These are phyloP conservation scores for Pichia kudriavzevii DNA, from an alignment of 1,139 yeast genomes.

Conservation along the genomic window DNA sequence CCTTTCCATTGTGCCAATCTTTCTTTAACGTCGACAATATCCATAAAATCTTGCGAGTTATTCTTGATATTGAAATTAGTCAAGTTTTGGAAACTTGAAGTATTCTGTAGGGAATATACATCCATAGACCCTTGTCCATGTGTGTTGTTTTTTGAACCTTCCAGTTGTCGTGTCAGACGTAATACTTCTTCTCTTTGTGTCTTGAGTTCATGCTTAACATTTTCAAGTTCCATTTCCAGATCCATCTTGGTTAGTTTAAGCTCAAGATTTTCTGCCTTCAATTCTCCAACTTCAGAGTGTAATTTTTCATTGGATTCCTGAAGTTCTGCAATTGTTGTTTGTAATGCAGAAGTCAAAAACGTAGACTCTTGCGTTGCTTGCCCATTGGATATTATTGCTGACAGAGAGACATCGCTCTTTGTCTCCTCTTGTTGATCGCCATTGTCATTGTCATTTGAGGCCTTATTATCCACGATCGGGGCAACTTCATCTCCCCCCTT, in stretches of 20 bases:
- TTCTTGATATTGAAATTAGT: conserved; percentile 19
- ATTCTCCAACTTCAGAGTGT: conserved; percentile 8
- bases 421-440: too few species aligned
- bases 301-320: conserved; percentile 14
- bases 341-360: conserved; percentile 17
- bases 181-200: conserved; percentile 12
- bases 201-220: conserved; percentile 18
- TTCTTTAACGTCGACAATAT: conserved; percentile 28
- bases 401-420: conserved; percentile 15
- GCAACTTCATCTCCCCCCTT: too few species aligned
- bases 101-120: not conserved
- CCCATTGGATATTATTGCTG: conserved; percentile 15
- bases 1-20: conserved; percentile 53
- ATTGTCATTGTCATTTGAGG: too few species aligned
- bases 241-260: conserved; percentile 22
- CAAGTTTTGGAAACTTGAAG: conserved; percentile 22
- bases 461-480: too few species aligned
- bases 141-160: conserved; percentile 5
- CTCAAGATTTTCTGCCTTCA: conserved; percentile 20
- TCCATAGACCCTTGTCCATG: conserved; percentile 1
- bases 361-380: conserved; percentile 17
- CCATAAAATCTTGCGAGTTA: conserved; percentile 24
- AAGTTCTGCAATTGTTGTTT: conserved; percentile 14
- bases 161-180: conserved; percentile 12
- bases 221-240: conserved; percentile 22